phyloP scores from a whole-genome alignment of 805 yeast species.

The Scheffersomyces stipitis region DNA sequence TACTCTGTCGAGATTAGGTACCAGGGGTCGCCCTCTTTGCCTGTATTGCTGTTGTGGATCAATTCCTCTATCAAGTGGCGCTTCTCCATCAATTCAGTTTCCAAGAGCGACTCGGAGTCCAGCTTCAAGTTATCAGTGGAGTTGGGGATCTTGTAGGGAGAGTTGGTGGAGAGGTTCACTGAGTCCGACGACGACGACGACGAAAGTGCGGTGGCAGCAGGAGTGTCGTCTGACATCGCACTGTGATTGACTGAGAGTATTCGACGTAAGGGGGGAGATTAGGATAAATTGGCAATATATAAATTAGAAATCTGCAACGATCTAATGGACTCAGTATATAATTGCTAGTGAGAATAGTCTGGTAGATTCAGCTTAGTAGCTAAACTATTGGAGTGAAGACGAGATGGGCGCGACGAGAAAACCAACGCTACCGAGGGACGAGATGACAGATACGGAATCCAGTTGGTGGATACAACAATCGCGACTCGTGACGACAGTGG shows the following conservation, averaged over 20 bases:
- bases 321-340: too few species aligned
- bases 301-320: neutral
- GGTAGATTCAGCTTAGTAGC: too few species aligned
- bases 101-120: conserved; percentile 2
- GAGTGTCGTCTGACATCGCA: neutral
- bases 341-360: too few species aligned
- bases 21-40: conserved; percentile 48
- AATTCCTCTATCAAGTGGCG: conserved; percentile 20
- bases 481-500: too few species aligned
- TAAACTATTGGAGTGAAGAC: too few species aligned
- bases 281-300: neutral
- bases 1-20: conserved; percentile 50
- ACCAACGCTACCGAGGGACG: too few species aligned
- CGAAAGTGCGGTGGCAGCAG: conserved; percentile 1
- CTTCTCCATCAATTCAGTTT: conserved; percentile 5
- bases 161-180: neutral
- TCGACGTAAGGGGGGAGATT: neutral
- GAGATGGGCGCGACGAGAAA: too few species aligned
- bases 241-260: neutral
- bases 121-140: neutral
- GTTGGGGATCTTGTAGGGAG: neutral
- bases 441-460: too few species aligned
- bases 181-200: conserved; percentile 3
- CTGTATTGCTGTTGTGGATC: conserved; percentile 11
- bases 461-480: too few species aligned